phyloP scores from a whole-genome alignment of 1,284 basidiomycete genomes.

The Cutaneotrichosporon cyanovorans region DNA sequence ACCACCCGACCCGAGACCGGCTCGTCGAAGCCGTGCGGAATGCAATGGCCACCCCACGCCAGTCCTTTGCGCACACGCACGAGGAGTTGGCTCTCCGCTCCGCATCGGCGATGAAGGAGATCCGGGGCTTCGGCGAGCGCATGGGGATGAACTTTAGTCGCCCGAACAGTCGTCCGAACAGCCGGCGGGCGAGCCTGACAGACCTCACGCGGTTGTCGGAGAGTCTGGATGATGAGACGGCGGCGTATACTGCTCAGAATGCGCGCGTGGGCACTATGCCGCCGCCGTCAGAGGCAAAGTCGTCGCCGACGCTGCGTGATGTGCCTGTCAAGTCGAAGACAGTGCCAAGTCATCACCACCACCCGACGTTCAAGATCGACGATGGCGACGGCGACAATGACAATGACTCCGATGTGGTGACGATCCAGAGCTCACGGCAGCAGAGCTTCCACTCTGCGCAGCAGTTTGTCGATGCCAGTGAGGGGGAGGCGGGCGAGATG shows the following conservation, averaged over 20 bases:
- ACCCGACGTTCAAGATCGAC: constrained; percentile 2
- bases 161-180: background rate
- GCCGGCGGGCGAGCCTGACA: constrained; percentile 5
- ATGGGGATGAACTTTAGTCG: constrained; percentile 11
- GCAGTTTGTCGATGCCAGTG: background rate
- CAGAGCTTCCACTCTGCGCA: constrained; percentile 18
- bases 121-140: constrained; percentile 32
- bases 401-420: constrained; percentile 10
- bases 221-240: constrained; percentile 23
- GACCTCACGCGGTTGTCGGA: constrained; percentile 3
- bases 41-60: constrained; percentile 34
- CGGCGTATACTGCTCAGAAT: constrained; percentile 24
- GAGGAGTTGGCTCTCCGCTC: constrained; percentile 36
- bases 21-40: constrained; percentile 39
- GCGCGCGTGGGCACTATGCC: constrained; percentile 3
- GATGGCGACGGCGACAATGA: constrained; percentile 2
- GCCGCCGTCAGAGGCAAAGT: constrained; percentile 29
- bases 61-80: constrained; percentile 30
- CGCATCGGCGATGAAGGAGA: constrained; percentile 36
- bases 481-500: too few relatives aligned
- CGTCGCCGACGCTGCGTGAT: constrained; percentile 31
- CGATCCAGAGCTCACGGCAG: constrained; percentile 7
- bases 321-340: constrained; percentile 28
- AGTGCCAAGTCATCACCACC: constrained; percentile 8
- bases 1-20: constrained; percentile 21